Conservation (phyloP, 345 rosid species). For the Physaria fendleri region DNA sequence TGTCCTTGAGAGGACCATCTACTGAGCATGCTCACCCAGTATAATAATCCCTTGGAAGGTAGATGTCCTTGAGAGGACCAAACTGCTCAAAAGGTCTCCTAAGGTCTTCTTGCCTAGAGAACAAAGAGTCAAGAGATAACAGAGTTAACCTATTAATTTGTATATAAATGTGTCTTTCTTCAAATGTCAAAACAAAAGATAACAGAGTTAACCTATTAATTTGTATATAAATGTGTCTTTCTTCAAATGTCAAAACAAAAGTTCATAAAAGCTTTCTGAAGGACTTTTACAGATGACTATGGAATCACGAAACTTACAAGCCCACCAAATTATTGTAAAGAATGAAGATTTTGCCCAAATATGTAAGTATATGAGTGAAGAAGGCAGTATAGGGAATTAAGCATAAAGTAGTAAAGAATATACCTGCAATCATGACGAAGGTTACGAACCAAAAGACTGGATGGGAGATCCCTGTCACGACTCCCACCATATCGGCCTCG, state of each 20-base stretch:
- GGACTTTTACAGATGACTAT: neutral
- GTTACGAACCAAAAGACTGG: slow-evolving; percentile 95
- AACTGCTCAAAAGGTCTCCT: slow-evolving; percentile 78
- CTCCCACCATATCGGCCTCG: slow-evolving; percentile 67
- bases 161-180: neutral
- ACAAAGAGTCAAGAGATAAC: neutral
- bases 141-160: neutral
- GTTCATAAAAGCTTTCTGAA: neutral
- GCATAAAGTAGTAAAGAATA: neutral
- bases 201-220: too few relatives aligned
- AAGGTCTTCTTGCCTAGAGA: slow-evolving; percentile 74
- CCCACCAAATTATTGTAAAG: neutral
- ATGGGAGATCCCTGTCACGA: slow-evolving; percentile 79
- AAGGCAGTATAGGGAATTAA: neutral
- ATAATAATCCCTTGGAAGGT: slow-evolving; percentile 85
- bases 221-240: neutral
- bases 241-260: neutral
- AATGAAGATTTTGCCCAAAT: neutral
- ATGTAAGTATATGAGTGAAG: neutral
- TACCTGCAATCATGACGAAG: slow-evolving; percentile 97
- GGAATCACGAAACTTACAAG: neutral
- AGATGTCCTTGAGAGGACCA: slow-evolving; percentile 84
- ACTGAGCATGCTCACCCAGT: slow-evolving; percentile 57
- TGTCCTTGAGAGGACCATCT: slow-evolving; percentile 73
- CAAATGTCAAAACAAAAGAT: neutral